These are phyloP conservation scores for Bombardia bombarda DNA, from an alignment of 495 filamentous ascomycete genomes.

Conservation along the genomic window DNA sequence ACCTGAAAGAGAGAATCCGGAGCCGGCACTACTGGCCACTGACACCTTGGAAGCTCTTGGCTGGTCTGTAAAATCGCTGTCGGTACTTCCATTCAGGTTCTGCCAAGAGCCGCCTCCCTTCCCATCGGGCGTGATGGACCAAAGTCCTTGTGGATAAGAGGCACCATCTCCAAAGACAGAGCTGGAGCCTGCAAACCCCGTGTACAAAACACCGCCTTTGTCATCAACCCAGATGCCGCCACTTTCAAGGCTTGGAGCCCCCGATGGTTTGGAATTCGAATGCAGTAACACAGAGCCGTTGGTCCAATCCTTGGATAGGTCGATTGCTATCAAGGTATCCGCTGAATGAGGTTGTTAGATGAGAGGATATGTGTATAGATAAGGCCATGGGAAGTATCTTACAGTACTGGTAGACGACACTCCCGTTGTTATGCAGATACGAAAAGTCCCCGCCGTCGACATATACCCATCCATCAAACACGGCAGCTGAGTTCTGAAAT, in stretches of 20 bases:
- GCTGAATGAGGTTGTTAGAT: not conserved
- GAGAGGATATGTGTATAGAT: not conserved
- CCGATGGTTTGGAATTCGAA: slow-evolving; percentile 11
- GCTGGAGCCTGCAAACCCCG: slow-evolving; percentile 13
- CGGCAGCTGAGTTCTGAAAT: slow-evolving; percentile 5
- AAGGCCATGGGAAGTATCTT: not conserved
- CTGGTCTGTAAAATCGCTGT: slow-evolving; percentile 6
- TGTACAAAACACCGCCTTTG: slow-evolving; percentile 10
- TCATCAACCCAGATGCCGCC: slow-evolving; percentile 19
- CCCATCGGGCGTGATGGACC: slow-evolving; percentile 14
- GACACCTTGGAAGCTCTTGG: slow-evolving; percentile 12
- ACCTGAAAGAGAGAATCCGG: slow-evolving; percentile 16
- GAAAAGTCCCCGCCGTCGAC: slow-evolving; percentile 18
- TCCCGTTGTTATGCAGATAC: slow-evolving; percentile 2
- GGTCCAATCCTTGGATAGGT: slow-evolving; percentile 12
- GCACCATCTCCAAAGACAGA: slow-evolving; percentile 8
- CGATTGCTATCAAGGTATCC: slow-evolving; percentile 15
- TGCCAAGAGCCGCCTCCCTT: slow-evolving; percentile 10
- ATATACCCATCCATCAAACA: slow-evolving; percentile 15
- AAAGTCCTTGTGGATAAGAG: slow-evolving; percentile 9
- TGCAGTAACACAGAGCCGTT: slow-evolving; percentile 7
- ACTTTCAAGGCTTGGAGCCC: slow-evolving; percentile 7
- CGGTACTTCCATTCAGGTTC: slow-evolving; percentile 13
- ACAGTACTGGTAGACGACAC: slow-evolving; percentile 14
- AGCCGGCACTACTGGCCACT: slow-evolving; percentile 10